Evolutionary conservation across 331 rosid genomes (phyloP), one percentile per base, ranked within the genome.

Genomic region (Pyracantha coccinea): DNA sequence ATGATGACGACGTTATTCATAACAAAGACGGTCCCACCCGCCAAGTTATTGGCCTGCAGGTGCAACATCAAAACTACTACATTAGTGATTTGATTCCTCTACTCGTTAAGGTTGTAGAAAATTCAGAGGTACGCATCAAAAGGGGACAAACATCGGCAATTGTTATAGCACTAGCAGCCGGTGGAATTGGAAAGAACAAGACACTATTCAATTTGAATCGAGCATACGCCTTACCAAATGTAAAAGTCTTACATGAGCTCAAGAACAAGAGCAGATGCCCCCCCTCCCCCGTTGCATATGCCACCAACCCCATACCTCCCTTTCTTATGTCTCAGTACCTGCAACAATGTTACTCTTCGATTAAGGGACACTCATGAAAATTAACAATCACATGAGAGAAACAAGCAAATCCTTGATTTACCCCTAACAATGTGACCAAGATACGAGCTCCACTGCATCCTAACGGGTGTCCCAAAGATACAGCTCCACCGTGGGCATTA

Each of bases 371-470:
- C 20, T 52, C 20, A 17, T 2, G 57, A 52, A 11, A 77, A 58
- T 17, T 19, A 24, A 79, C 23, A 45, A 52, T 47, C 5, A 33
- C 50, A 27, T 23, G 14, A 55, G 28, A 33, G 77, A 66, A 33
- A 27, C 2, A 66, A 33, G 23, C 2, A 54, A 35, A 53, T 44
- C 47, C 20, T 45, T 27, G 74, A 67, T 65, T 81, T 90, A 94
- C 97, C 96, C 99, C 99, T 71, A 94, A 84, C 41, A 94, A 81
- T 29, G 99, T 89, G 76, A 90, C 88, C 85, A 92, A 84, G 84
- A 94, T 90, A 35, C 99, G 96, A 86, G 99, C 99, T 73, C 97
- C 99, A 54, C 99, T 94, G 86, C 99, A 92, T 59, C 99, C 97
- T 79, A 94, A 65, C 7, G 99, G 99, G 68, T 94, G 99, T 57